phyloP scores from a whole-genome alignment of 2,329 filamentous ascomycete genomes.

The Aspergillus latus region DNA sequence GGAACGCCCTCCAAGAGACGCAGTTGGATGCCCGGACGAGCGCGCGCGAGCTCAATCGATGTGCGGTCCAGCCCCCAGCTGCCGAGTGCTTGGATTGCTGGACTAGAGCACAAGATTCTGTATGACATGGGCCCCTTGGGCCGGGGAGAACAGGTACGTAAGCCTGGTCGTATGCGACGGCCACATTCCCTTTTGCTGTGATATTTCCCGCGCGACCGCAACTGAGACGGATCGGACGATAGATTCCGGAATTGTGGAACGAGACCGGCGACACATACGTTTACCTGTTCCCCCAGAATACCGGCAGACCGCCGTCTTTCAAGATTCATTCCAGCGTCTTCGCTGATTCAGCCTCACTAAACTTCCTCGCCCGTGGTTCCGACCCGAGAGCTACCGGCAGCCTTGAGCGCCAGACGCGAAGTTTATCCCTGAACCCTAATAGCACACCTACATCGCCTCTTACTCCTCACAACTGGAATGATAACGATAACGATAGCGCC shows the following conservation, averaged over 20 bases:
- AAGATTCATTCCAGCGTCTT: slow-evolving; percentile 61
- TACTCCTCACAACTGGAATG: slow-evolving; percentile 33
- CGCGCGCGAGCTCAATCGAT: slow-evolving; percentile 35
- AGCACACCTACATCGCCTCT: slow-evolving; percentile 28
- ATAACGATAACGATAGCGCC: slow-evolving; percentile 44
- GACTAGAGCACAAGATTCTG: slow-evolving; percentile 55
- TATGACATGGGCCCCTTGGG: slow-evolving; percentile 56
- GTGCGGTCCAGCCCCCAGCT: slow-evolving; percentile 33
- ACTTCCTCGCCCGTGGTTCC: slow-evolving; percentile 54
- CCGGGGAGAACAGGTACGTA: slow-evolving; percentile 52
- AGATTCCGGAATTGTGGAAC: slow-evolving; percentile 63
- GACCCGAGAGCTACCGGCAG: slow-evolving; percentile 46
- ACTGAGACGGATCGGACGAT: slow-evolving; percentile 13
- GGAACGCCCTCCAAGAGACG: slow-evolving; percentile 41
- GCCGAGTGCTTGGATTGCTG: slow-evolving; percentile 58
- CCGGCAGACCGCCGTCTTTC: slow-evolving; percentile 60
- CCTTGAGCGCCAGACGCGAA: slow-evolving; percentile 31
- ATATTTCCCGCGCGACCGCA: neutral
- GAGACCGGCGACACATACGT: slow-evolving; percentile 62
- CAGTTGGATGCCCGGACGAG: slow-evolving; percentile 48
- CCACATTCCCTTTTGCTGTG: neutral
- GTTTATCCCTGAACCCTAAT: slow-evolving; percentile 32
- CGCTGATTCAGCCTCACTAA: slow-evolving; percentile 57
- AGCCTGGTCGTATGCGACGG: neutral
- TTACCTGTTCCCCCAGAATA: slow-evolving; percentile 60